Evolutionary conservation across 495 filamentous ascomycete species (phyloP).

Genomic region (Staphylotrichum longicolle): DNA sequence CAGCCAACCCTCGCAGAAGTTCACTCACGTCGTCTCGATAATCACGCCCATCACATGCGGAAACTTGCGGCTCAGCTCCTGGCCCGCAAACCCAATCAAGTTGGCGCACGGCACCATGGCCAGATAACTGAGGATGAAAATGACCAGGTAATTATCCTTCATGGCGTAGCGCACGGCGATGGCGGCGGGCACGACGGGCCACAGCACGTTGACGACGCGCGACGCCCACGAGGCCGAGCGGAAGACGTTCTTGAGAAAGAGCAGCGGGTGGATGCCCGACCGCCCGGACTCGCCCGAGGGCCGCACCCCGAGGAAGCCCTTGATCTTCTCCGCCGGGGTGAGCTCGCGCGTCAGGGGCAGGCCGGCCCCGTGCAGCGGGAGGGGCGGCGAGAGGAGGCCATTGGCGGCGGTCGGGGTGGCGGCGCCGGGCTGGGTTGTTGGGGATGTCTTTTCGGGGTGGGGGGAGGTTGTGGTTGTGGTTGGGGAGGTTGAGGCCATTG

Average conservation of each 20-base stretch:
- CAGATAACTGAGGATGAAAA: conserved; percentile 48
- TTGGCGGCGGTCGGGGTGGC: background rate
- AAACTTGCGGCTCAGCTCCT: conserved; percentile 75
- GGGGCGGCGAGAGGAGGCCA: background rate
- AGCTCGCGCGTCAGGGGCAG: background rate
- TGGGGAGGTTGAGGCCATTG: conserved; percentile 5
- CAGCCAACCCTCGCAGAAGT: background rate
- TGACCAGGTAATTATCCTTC: conserved; percentile 47
- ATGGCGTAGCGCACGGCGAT: conserved; percentile 47
- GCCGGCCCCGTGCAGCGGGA: conserved; percentile 16
- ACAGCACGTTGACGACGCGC: conserved; percentile 48
- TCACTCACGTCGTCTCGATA: conserved; percentile 61
- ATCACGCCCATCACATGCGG: conserved; percentile 74
- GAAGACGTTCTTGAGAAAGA: conserved; percentile 44
- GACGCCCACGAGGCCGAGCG: conserved; percentile 42
- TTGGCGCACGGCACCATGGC: conserved; percentile 85
- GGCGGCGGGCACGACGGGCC: conserved; percentile 54
- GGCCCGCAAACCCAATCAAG: conserved; percentile 76
- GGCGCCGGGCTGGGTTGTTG: background rate
- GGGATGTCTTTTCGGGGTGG: conserved; percentile 2
- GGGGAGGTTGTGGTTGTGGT: background rate
- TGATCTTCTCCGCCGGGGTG: conserved; percentile 9
- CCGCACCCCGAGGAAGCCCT: conserved; percentile 22
- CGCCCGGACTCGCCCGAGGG: conserved; percentile 46
- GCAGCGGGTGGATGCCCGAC: conserved; percentile 42